Base-by-base conservation (phyloP, 257 asterid genomes). In the Capsicum chinense region DNA sequence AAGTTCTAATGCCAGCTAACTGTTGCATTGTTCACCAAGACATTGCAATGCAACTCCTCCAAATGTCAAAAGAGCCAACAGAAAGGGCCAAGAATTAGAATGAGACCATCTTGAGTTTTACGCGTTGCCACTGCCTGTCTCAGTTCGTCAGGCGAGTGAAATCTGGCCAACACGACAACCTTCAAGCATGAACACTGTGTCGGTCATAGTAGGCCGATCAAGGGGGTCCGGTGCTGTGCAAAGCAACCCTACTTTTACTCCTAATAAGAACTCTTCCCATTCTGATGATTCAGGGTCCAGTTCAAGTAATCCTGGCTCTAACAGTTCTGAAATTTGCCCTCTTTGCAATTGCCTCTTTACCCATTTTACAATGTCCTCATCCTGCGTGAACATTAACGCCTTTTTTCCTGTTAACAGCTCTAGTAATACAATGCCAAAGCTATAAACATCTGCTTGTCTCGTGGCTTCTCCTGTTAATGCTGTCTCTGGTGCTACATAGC, bases 261-360 rank as follows among this genome's bases (percentile, higher is more conserved):
- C 97, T 9, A 93, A 88, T 89, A 93, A 86, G 82, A 92, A 93
- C 79, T 93, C 97, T 74, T 93, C 97, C 95, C 97, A 93, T 81
- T 93, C 97, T 0, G 95, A 91, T 35, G 97, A 92, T 83, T 93
- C 97, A 6, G 97, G 95, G 83, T 93, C 97, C 1, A 93, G 88
- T 85, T 93, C 97, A 39, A 92, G 93, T 79, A 93, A 81, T 7
- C 97, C 94, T 0, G 97, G 97, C 39, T 93, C 97, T 17, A 93
- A 83, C 56, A 93, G 84, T 76, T 93, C 97, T 1, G 95, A 85
- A 21, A 93, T 88, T 81, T 93, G 97, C n/a, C 97, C 97, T 74
- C 87, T 92, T 84, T 92, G 95, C 82, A 93, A 69, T 83, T 93
- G 95, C 82, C 89, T 88, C 82, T 91, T 93, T 82, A 92, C 97